phyloP scores from a whole-genome alignment of 495 filamentous ascomycete species.

The Cudoniella acicularis region DNA sequence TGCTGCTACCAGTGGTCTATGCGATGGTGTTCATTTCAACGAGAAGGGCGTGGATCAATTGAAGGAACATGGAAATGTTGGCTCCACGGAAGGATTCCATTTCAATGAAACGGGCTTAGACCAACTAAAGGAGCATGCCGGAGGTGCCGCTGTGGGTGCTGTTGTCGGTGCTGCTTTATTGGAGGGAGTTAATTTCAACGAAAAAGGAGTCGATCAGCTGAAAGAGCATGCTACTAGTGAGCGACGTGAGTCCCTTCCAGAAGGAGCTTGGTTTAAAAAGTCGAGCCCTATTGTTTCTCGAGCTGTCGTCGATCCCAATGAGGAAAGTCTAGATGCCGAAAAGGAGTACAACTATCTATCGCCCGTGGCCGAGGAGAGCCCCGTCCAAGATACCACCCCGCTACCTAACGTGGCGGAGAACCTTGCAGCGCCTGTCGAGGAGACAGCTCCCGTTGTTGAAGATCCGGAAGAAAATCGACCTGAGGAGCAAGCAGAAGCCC shows the following conservation, averaged over 20 bases:
- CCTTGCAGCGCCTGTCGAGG: neutral
- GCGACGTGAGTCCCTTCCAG: neutral
- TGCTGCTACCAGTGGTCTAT: too few species aligned
- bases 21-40: constrained; percentile 9
- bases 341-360: neutral
- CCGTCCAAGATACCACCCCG: neutral
- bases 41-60: constrained; percentile 6
- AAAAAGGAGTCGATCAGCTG: neutral
- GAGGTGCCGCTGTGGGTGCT: too few species aligned
- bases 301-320: neutral
- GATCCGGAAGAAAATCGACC: neutral
- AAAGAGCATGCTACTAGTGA: neutral
- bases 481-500: neutral
- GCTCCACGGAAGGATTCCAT: too few species aligned
- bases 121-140: too few species aligned
- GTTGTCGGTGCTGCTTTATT: too few species aligned
- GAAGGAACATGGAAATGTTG: constrained; percentile 3
- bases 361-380: neutral
- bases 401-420: neutral
- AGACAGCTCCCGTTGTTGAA: neutral
- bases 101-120: too few species aligned
- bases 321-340: neutral
- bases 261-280: neutral
- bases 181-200: neutral
- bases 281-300: neutral